Evolutionary conservation across 2,329 filamentous ascomycete species (phyloP).

Genomic region (Fusarium abutilonis): DNA sequence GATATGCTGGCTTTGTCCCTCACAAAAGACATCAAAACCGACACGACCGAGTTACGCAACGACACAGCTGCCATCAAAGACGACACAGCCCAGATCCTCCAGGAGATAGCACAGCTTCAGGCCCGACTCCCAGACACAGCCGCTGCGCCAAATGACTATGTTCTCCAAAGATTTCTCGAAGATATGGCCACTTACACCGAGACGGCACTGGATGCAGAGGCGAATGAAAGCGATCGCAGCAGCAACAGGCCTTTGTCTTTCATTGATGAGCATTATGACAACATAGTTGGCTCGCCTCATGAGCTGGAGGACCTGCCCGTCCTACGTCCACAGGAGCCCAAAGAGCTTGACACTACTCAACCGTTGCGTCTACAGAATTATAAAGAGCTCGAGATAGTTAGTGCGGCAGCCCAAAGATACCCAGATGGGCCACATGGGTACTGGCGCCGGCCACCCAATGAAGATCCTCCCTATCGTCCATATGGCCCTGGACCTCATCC

Average conservation of each 20-base stretch:
- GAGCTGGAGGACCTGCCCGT: fast-evolving
- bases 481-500: not conserved
- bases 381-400: too few species aligned
- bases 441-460: too few species aligned
- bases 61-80: constrained; percentile 23
- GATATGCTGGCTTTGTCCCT: constrained; percentile 12
- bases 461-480: not conserved
- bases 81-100: constrained; percentile 9
- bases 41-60: not conserved
- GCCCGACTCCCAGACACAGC: not conserved
- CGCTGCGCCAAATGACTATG: not conserved
- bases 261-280: not conserved
- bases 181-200: constrained; percentile 24
- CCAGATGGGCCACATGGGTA: too few species aligned
- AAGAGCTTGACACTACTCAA: too few species aligned
- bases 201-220: not conserved
- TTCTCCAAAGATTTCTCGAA: constrained; percentile 17
- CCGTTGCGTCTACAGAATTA: too few species aligned
- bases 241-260: not conserved
- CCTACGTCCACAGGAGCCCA: too few species aligned
- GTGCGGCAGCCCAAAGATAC: too few species aligned
- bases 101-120: constrained; percentile 14
- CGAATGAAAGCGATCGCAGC: not conserved
- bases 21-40: constrained; percentile 3
- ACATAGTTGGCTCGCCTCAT: fast-evolving